phyloP scores from a whole-genome alignment of 2,329 filamentous ascomycete genomes.

The Calycina herbarum region DNA sequence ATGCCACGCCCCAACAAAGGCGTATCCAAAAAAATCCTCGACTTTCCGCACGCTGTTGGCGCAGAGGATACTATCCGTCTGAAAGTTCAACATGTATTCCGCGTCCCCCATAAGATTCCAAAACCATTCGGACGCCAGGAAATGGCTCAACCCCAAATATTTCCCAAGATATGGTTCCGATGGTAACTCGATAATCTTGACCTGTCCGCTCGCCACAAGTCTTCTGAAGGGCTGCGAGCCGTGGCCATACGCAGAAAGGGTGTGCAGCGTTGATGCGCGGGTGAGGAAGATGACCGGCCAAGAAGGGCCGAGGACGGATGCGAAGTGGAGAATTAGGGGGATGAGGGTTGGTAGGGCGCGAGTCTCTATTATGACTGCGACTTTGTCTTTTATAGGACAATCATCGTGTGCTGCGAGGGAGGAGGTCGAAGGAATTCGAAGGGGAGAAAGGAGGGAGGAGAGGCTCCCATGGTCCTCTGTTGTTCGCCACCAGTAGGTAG shows the following conservation, averaged over 20 bases:
- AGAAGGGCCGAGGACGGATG: conserved; percentile 40
- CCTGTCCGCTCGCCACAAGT: conserved; percentile 33
- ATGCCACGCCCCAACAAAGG: conserved; percentile 36
- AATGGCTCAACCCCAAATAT: conserved; percentile 37
- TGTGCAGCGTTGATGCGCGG: conserved; percentile 27
- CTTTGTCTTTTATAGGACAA: conserved; percentile 25
- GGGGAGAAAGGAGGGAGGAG: background rate
- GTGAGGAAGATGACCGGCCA: conserved; percentile 47
- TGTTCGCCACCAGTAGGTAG: background rate
- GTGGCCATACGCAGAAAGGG: conserved; percentile 26
- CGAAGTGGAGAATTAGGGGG: conserved; percentile 40
- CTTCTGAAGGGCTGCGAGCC: conserved; percentile 38
- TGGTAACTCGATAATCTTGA: conserved; percentile 41
- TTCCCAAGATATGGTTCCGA: conserved; percentile 33
- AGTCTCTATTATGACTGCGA: conserved; percentile 40
- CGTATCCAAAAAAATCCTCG: conserved; percentile 35
- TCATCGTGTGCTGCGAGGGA: background rate
- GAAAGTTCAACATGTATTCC: conserved; percentile 34
- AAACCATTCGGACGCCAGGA: conserved; percentile 29
- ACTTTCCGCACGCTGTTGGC: conserved; percentile 26
- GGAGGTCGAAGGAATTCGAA: background rate
- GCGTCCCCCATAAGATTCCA: conserved; percentile 35
- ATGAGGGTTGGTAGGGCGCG: conserved; percentile 34
- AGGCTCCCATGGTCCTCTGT: background rate
- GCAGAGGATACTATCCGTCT: conserved; percentile 35